Evolutionary conservation across 2,329 filamentous ascomycete genomes (phyloP).

Genomic region (Sclerotinia trifoliorum): DNA sequence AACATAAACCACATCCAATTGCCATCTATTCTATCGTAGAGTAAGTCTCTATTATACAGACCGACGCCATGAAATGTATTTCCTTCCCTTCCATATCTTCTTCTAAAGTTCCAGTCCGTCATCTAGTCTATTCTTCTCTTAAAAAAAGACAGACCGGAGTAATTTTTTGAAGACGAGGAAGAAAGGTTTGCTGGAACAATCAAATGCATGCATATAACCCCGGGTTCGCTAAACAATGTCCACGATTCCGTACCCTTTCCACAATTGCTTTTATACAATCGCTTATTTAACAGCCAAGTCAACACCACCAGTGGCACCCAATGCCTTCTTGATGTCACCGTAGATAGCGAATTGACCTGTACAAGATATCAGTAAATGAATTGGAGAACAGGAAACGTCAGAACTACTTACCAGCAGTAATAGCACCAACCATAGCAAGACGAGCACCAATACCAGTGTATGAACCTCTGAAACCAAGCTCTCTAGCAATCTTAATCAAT

Average conservation of each 20-base stretch:
- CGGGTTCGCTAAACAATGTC: slow-evolving; percentile 11
- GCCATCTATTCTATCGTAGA: slow-evolving; percentile 19
- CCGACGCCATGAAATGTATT: slow-evolving; percentile 9
- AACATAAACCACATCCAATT: slow-evolving; percentile 17
- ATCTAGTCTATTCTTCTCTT: slow-evolving; percentile 18
- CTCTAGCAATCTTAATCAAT: slow-evolving; percentile 83
- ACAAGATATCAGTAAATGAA: background rate
- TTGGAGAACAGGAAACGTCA: no score
- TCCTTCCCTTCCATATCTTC: background rate
- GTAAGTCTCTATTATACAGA: slow-evolving; percentile 18
- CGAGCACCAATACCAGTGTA: slow-evolving; percentile 80
- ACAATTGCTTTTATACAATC: slow-evolving; percentile 33
- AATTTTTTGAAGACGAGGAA: background rate
- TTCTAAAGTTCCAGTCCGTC: slow-evolving; percentile 2
- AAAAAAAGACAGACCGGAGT: slow-evolving; percentile 6
- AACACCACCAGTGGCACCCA: slow-evolving; percentile 73
- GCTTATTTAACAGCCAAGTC: slow-evolving; percentile 54
- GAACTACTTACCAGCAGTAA: slow-evolving; percentile 20
- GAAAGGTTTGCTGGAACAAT: slow-evolving; percentile 6
- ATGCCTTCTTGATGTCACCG: slow-evolving; percentile 67
- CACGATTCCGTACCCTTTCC: slow-evolving; percentile 15
- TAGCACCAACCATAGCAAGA: slow-evolving; percentile 23
- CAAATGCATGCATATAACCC: slow-evolving; percentile 14
- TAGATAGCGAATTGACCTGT: slow-evolving; percentile 89
- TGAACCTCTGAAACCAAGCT: slow-evolving; percentile 76